A percentile compares a stretch with the other conserved stretches of the same genome.
phyloP scores from a whole-genome alignment of 257 asterid species.

The Plectranthus barbatus region DNA sequence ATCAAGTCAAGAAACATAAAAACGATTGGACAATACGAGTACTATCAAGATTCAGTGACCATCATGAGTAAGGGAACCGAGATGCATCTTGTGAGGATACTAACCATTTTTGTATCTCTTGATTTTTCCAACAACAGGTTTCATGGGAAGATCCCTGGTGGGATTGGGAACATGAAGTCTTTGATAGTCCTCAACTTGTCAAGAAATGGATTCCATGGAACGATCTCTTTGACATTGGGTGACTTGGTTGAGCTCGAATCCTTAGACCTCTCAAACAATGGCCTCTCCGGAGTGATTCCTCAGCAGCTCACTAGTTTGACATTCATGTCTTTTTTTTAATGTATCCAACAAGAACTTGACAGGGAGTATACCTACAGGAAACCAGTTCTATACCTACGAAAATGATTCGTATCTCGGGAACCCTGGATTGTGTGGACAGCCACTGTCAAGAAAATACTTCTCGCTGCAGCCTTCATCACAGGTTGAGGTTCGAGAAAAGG shows the following conservation, averaged over 20 bases:
- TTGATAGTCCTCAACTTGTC: constrained; percentile 20
- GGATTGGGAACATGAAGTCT: constrained; percentile 17
- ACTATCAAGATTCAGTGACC: constrained; percentile 23
- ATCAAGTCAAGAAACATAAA: constrained; percentile 12
- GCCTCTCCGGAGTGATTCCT: constrained; percentile 13
- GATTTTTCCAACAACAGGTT: constrained; percentile 24
- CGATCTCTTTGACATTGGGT: constrained; percentile 8
- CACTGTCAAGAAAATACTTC: constrained; percentile 13
- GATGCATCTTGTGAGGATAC: constrained; percentile 20
- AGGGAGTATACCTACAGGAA: constrained; percentile 13
- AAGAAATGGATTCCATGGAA: constrained; percentile 12
- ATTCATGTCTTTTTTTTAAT: constrained; percentile 10
- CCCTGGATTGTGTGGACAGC: constrained; percentile 16
- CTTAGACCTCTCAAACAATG: constrained; percentile 17
- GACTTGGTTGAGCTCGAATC: constrained; percentile 19
- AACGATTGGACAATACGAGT: constrained; percentile 20
- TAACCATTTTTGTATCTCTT: constrained; percentile 22
- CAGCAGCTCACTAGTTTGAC: constrained; percentile 18
- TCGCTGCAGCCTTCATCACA: background rate
- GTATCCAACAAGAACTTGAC: constrained; percentile 15
- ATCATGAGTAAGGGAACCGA: constrained; percentile 21
- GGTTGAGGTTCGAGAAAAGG: background rate
- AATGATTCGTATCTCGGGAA: constrained; percentile 16
- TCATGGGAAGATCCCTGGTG: constrained; percentile 15
- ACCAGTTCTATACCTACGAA: constrained; percentile 17